These are phyloP conservation scores for Cystobasidium onofrii DNA, from an alignment of 768 basidiomycete genomes.

Conservation along the genomic window DNA sequence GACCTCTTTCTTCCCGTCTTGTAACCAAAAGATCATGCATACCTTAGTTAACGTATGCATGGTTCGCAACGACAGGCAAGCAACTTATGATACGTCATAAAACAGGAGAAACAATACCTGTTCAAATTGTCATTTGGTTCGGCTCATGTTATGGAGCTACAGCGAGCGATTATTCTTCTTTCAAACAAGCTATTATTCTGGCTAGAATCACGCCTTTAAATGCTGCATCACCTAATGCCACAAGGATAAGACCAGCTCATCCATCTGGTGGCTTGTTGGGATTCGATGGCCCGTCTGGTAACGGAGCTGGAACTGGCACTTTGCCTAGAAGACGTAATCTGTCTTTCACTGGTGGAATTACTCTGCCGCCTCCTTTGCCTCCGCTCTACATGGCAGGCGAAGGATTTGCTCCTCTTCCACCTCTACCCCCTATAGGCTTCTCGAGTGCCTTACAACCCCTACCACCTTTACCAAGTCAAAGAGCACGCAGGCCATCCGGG, in stretches of 20 bases:
- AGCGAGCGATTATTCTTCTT: background rate
- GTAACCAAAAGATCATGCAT: background rate
- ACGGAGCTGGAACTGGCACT: background rate
- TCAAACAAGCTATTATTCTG: background rate
- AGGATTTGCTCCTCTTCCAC: background rate
- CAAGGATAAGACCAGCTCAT: background rate
- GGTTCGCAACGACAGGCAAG: no score
- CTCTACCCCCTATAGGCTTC: background rate
- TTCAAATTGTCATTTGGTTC: background rate
- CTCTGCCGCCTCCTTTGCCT: background rate
- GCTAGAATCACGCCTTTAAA: background rate
- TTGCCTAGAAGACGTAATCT: background rate
- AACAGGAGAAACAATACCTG: background rate
- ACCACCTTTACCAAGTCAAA: background rate
- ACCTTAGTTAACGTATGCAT: no score
- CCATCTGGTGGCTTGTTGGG: background rate
- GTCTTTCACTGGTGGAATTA: background rate
- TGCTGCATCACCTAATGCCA: background rate
- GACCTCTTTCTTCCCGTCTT: background rate
- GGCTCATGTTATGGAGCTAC: constrained; percentile 7
- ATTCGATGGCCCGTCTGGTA: no score
- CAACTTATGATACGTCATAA: background rate
- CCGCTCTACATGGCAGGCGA: background rate
- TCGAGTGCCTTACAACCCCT: background rate
- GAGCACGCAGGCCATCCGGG: background rate